Evolutionary conservation across 352 stramenopile species (phyloP), one percentile per base, ranked within the genome.

Genomic region (Pythium plurisporium): DNA sequence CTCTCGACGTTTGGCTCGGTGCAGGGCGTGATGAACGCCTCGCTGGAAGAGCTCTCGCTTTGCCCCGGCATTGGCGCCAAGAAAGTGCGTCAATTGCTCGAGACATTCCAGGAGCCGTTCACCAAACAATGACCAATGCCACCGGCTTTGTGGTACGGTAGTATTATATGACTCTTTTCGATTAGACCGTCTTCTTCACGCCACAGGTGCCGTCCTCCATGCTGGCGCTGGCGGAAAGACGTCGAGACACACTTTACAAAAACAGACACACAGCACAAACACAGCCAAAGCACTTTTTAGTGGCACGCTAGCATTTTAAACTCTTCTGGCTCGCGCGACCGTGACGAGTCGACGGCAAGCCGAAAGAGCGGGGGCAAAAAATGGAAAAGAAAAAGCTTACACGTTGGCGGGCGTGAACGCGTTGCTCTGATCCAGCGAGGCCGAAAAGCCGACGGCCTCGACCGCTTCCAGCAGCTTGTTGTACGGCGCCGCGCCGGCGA

Each of bases 61-160:
- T 98, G 95, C 71, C 90, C 91, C 23, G 96, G 96, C 26, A 79
- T 99, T 31, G 96, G 96, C 15, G 82, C 82, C 57, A 97, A 98
- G 62, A 99, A 98, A 79, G 91, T 98, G 8, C 75, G 82, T 33
- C 74, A 95, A 44, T 65, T 99, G 51, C 84, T 96, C 31, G 89
- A 98, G 60, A 96, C 93, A 12, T 97, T 99, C 40, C 85, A 98
- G 45, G 84, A 95, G 65, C 94, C 94, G 1, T 98, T 98, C 49
- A 82, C 55, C 8, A 91, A 91, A 53, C 73, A 81, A 31, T 89
- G 69, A 25, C 42, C 37, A 59, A 47, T 20, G 31, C 31, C 31
- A 37, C n/a, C n/a, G n/a, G n/a, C n/a, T n/a, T n/a, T n/a, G n/a
- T n/a, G n/a, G n/a, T n/a, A n/a, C n/a, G n/a, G n/a, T 37, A 14